Evolutionary conservation across 768 basidiomycete genomes (phyloP).

Genomic region (Polyporus arcularius): DNA sequence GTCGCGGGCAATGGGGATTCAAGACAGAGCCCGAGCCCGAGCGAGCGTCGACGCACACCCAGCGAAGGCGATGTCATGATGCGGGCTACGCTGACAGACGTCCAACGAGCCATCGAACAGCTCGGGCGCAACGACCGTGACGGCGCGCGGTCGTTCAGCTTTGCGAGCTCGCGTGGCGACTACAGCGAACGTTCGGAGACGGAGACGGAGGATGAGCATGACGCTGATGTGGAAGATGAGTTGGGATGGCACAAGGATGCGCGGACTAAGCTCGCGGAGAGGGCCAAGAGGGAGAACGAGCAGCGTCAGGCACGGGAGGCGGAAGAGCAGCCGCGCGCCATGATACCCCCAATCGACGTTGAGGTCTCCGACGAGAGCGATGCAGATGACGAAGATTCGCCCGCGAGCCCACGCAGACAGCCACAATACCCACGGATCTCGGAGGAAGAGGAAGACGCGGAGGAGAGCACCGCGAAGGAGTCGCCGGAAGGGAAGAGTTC

Average conservation of each 20-base stretch:
- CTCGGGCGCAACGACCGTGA: conserved; percentile 62
- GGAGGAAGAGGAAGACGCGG: conserved; percentile 70
- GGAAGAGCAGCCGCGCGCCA: conserved; percentile 36
- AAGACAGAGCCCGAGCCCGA: conserved; percentile 22
- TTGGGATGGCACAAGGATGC: conserved; percentile 69
- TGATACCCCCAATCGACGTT: conserved; percentile 67
- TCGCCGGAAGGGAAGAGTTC: conserved; percentile 2
- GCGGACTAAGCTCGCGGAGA: conserved; percentile 66
- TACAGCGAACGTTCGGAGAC: conserved; percentile 41
- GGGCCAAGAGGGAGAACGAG: conserved; percentile 63
- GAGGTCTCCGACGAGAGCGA: conserved; percentile 84
- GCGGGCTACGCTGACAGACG: conserved; percentile 87
- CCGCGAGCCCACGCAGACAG: conserved; percentile 14
- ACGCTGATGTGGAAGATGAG: conserved; percentile 52
- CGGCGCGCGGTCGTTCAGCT: conserved; percentile 73
- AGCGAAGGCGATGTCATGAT: conserved; percentile 70
- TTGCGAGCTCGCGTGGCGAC: conserved; percentile 63
- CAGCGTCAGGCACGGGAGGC: conserved; percentile 53
- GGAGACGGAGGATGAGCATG: conserved; percentile 52
- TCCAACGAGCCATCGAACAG: conserved; percentile 89
- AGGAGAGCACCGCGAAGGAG: conserved; percentile 20
- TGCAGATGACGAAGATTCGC: conserved; percentile 49
- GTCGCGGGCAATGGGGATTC: conserved; percentile 15
- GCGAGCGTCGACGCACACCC: conserved; percentile 25
- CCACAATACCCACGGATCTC: conserved; percentile 59